Conservation (phyloP, 306 rosid species). For the Acacia acuminata region DNA sequence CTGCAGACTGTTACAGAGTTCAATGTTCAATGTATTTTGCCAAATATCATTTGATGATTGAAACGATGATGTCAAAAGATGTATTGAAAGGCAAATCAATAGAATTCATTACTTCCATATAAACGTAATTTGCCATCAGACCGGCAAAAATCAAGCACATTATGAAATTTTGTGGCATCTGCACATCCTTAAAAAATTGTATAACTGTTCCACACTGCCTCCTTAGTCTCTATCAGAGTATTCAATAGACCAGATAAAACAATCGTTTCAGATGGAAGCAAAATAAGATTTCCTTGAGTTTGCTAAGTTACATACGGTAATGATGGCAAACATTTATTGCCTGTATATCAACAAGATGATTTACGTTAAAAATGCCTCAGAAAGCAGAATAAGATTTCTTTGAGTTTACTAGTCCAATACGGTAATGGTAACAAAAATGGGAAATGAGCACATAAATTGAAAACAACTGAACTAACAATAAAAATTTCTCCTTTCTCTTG, state of each 20-base stretch:
- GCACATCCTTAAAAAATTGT: constrained; percentile 3
- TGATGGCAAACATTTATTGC: background rate
- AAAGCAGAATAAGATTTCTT: background rate
- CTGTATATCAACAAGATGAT: background rate
- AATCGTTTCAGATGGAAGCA: background rate
- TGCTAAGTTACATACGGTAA: background rate
- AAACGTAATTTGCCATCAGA: background rate
- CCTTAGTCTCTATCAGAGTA: background rate
- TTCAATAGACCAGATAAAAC: background rate
- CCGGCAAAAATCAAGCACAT: background rate
- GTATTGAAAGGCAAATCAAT: background rate
- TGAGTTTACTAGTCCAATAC: background rate
- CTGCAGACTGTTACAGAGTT: constrained; percentile 78
- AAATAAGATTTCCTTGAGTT: background rate
- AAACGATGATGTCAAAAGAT: constrained; percentile 2
- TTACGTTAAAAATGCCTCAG: background rate
- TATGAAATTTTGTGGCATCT: background rate
- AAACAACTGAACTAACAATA: constrained; percentile 2
- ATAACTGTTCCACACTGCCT: constrained; percentile 3
- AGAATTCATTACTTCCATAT: constrained; percentile 5
- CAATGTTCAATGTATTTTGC: constrained; percentile 29
- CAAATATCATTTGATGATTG: constrained; percentile 21
- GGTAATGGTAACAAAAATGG: background rate
- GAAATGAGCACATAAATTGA: background rate
- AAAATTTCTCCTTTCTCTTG: background rate